Evolutionary conservation across 2,329 filamentous ascomycete species (phyloP).

Genomic region (Ophiostoma novo-ulmi): DNA sequence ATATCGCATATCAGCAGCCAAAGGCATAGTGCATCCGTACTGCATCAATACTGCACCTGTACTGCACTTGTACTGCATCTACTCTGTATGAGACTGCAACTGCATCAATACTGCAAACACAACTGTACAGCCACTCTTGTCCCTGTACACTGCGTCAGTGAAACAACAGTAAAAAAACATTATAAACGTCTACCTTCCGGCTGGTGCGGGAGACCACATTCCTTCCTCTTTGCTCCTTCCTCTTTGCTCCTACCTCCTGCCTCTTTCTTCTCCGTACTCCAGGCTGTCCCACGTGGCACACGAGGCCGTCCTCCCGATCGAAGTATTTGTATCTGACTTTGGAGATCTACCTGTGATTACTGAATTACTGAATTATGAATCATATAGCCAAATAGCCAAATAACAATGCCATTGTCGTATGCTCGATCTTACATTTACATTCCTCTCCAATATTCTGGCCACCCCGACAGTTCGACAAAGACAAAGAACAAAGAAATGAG

Average conservation of each 20-base stretch:
- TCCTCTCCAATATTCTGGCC: background rate
- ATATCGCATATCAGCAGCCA: background rate
- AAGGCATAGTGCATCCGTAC: background rate
- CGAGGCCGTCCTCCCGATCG: conserved; percentile 21
- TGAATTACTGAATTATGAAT: background rate
- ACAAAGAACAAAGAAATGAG: conserved; percentile 5
- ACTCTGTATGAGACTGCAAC: background rate
- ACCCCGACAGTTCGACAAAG: background rate
- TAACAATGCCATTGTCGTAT: background rate
- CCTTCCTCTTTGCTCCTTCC: background rate
- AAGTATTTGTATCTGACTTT: background rate
- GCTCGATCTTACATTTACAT: background rate
- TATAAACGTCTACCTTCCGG: background rate
- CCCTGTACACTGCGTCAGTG: background rate
- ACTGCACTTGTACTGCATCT: background rate
- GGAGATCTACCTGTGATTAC: too few relatives aligned
- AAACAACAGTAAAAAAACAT: background rate
- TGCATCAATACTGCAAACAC: background rate
- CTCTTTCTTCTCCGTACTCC: background rate
- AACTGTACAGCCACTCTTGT: background rate
- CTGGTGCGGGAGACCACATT: background rate
- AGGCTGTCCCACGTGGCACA: conserved; percentile 24
- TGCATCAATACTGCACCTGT: background rate
- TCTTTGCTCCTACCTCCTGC: background rate
- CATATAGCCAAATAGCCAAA: background rate